Conservation (phyloP, 1,284 basidiomycete species). For the Pulchroboletus neoregius region DNA sequence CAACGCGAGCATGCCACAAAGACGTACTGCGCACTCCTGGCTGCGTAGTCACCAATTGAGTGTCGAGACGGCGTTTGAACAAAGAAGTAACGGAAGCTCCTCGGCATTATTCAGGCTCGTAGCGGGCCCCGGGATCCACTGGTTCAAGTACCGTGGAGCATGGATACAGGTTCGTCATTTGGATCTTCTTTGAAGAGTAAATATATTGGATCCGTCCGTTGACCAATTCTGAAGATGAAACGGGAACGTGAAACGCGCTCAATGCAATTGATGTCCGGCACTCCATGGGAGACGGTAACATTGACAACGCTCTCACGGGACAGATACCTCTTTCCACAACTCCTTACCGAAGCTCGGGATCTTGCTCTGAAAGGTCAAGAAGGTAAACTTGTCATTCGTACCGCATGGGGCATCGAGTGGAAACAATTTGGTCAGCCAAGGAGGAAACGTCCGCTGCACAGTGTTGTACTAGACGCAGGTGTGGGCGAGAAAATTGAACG, state of each 20-base stretch:
- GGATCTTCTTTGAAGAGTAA: conserved; percentile 3
- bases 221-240: conserved; percentile 61
- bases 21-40: conserved; percentile 42
- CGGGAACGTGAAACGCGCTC: conserved; percentile 92
- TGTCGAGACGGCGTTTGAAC: conserved; percentile 88
- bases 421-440: conserved; percentile 92
- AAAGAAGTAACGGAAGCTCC: conserved; percentile 84
- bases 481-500: conserved; percentile 75
- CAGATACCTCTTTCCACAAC: conserved; percentile 72
- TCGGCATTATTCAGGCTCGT: conserved; percentile 89
- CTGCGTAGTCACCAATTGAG: conserved; percentile 87
- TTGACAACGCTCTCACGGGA: conserved; percentile 90
- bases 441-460: conserved; percentile 80
- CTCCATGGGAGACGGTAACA: conserved; percentile 97
- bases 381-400: conserved; percentile 95
- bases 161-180: conserved; percentile 86
- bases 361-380: conserved; percentile 84
- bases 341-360: conserved; percentile 86
- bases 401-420: conserved; percentile 97
- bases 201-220: conserved; percentile 6
- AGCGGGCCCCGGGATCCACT: conserved; percentile 94
- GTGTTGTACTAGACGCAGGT: conserved; percentile 86
- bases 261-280: conserved; percentile 87
- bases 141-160: conserved; percentile 82
- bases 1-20: conserved; percentile 42